phyloP scores from a whole-genome alignment of 805 yeast species.

The Candida sonorensis region DNA sequence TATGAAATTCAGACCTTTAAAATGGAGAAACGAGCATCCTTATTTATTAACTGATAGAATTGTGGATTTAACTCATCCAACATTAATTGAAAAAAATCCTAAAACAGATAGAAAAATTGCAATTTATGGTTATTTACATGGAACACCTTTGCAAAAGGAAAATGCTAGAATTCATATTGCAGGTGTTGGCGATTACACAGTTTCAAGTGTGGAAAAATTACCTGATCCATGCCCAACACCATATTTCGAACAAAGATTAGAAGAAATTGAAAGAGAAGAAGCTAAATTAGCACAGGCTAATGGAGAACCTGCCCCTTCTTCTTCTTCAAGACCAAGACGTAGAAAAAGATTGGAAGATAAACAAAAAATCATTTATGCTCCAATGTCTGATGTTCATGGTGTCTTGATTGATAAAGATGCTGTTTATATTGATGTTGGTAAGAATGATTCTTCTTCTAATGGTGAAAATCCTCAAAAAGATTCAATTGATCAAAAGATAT shows the following conservation, averaged over 20 bases:
- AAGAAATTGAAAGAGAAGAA: conserved; percentile 71
- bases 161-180: conserved; percentile 85
- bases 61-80: conserved; percentile 89
- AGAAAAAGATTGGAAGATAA: conserved; percentile 90
- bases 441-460: too few relatives aligned
- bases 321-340: conserved; percentile 45
- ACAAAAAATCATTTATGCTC: conserved; percentile 92
- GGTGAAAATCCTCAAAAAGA: conserved; percentile 28
- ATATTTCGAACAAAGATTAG: conserved; percentile 75
- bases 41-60: conserved; percentile 86
- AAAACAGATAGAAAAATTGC: conserved; percentile 88
- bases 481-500: conserved; percentile 84
- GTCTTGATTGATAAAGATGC: conserved; percentile 96
- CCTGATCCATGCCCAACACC: conserved; percentile 99
- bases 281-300: conserved; percentile 57
- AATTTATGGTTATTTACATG: conserved; percentile 89
- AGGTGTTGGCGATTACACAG: conserved; percentile 87
- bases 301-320: conserved; percentile 37
- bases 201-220: conserved; percentile 72
- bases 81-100: conserved; percentile 65
- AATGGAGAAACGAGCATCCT: conserved; percentile 99
- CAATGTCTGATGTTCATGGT: conserved; percentile 99
- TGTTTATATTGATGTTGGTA: conserved; percentile 84
- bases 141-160: conserved; percentile 68
- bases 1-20: conserved; percentile 97